Evolutionary conservation across 208 protist genomes (phyloP).

Genomic region (Porcisia deanei): DNA sequence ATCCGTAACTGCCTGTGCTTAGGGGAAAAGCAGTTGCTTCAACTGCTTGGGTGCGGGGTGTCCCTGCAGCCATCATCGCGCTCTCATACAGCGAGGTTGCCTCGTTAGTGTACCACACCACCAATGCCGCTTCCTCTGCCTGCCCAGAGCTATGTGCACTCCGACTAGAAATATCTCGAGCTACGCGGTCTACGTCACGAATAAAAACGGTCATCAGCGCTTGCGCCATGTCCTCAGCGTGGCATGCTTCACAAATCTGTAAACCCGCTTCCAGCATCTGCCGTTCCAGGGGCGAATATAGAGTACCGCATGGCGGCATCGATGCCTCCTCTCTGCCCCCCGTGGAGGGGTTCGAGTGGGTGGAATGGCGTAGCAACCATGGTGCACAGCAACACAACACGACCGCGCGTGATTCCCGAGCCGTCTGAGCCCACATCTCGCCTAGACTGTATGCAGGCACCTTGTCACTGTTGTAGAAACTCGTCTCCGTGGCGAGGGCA

Average conservation of each 20-base stretch:
- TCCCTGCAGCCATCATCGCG: slow-evolving; percentile 12
- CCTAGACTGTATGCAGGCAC: background rate
- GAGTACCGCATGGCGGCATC: background rate
- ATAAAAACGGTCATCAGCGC: slow-evolving; percentile 23
- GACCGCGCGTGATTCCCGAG: slow-evolving; percentile 18
- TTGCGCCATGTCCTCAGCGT: slow-evolving; percentile 19
- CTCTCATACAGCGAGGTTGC: slow-evolving; percentile 12
- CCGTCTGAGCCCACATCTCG: slow-evolving; percentile 7
- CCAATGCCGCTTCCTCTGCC: slow-evolving; percentile 3
- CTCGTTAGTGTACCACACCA: slow-evolving; percentile 21
- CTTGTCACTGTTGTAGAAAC: background rate
- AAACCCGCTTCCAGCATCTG: slow-evolving; percentile 14
- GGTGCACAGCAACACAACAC: slow-evolving; percentile 20
- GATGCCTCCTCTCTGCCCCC: background rate
- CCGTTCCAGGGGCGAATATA: slow-evolving; percentile 12
- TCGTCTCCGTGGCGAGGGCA: background rate
- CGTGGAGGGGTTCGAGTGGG: background rate
- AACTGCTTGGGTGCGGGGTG: slow-evolving; percentile 1
- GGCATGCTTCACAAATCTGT: slow-evolving; percentile 12
- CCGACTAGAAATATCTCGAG: background rate
- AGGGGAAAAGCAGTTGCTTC: background rate
- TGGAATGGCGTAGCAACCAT: slow-evolving; percentile 15
- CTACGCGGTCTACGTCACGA: slow-evolving; percentile 6
- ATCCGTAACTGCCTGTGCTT: background rate
- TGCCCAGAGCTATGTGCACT: background rate